Evolutionary conservation across 768 basidiomycete genomes (phyloP).

Genomic region (Trametes cubensis): DNA sequence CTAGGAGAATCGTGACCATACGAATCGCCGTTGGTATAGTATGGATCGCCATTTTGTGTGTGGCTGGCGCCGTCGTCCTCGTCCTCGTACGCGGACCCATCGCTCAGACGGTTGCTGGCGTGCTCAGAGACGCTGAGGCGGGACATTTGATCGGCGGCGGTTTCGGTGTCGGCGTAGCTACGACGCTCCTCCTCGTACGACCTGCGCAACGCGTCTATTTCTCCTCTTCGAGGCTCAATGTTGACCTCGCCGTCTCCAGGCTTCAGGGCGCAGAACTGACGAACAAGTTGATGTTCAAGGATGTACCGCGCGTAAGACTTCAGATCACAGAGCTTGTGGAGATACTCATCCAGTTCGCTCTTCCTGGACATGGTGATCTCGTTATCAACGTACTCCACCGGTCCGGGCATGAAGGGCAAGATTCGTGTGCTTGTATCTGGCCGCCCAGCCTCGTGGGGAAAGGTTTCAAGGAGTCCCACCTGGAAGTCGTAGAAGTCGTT

Average conservation of each 20-base stretch:
- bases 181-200: conserved; percentile 24
- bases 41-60: conserved; percentile 9
- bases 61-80: conserved; percentile 19
- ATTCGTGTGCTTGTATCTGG: conserved; percentile 67
- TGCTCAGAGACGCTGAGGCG: conserved; percentile 50
- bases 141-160: conserved; percentile 50
- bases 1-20: conserved; percentile 23
- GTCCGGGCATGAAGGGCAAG: conserved; percentile 97
- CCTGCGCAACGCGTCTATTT: conserved; percentile 55
- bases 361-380: conserved; percentile 78
- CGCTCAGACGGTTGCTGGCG: conserved; percentile 51
- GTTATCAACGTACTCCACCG: conserved; percentile 81
- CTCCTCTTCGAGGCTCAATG: conserved; percentile 58
- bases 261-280: conserved; percentile 81
- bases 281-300: conserved; percentile 76
- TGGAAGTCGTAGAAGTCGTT: conserved; percentile 99
- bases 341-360: conserved; percentile 86
- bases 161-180: conserved; percentile 36
- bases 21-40: conserved; percentile 22
- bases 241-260: conserved; percentile 83
- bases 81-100: conserved; percentile 58
- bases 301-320: conserved; percentile 76
- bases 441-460: conserved; percentile 91
- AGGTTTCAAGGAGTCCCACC: conserved; percentile 80
- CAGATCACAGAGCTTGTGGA: conserved; percentile 77